Percentiles rank a stretch among this genome's conserved stretches.
These are phyloP conservation scores for Rhodotorula sp. DNA, from an alignment of 1,284 basidiomycete genomes.

Conservation along the genomic window DNA sequence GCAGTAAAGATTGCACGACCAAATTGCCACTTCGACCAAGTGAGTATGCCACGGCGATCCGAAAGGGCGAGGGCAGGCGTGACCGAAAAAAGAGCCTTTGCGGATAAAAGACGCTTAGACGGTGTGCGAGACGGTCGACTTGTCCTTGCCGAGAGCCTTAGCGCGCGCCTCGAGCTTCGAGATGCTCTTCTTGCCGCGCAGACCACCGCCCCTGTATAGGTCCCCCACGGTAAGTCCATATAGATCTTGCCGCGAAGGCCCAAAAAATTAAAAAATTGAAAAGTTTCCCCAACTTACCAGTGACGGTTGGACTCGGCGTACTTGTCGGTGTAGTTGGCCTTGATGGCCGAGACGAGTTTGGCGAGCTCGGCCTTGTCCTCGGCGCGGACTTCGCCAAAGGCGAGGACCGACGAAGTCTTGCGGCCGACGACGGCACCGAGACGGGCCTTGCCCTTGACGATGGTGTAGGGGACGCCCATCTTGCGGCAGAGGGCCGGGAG, in stretches of 20 bases:
- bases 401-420: conserved; percentile 84
- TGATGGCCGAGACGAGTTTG: conserved; percentile 86
- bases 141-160: conserved; percentile 71
- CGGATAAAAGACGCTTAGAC: background rate
- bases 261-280: too few species aligned
- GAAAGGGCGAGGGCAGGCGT: too few species aligned
- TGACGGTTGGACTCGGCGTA: conserved; percentile 84
- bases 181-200: conserved; percentile 44
- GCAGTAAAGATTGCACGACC: too few species aligned
- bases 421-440: conserved; percentile 96
- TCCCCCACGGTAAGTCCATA: too few species aligned
- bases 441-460: conserved; percentile 96
- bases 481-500: conserved; percentile 96
- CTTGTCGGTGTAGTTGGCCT: conserved; percentile 98
- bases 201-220: background rate
- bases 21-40: too few species aligned
- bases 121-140: conserved; percentile 15
- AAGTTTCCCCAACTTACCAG: conserved; percentile 70
- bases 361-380: conserved; percentile 93
- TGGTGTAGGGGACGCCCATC: conserved; percentile 96
- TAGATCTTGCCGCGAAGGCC: too few species aligned
- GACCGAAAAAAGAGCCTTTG: background rate
- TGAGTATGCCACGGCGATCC: too few species aligned
- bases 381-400: conserved; percentile 84
- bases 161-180: conserved; percentile 93